phyloP scores from a whole-genome alignment of 495 filamentous ascomycete genomes.

The Podospora sp. region DNA sequence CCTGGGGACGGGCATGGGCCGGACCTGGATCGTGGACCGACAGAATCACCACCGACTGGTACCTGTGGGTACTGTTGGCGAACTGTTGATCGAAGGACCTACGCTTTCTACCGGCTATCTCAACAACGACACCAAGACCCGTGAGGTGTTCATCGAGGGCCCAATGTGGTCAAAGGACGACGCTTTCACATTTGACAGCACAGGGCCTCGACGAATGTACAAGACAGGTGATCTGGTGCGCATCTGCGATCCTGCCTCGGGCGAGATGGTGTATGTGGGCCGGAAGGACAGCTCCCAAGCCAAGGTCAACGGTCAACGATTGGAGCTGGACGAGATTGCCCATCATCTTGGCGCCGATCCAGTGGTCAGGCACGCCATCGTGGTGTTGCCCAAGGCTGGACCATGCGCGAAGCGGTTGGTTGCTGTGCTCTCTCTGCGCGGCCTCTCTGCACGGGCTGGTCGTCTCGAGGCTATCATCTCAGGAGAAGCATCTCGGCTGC shows the following conservation, averaged over 20 bases:
- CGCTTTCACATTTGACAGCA: conserved; percentile 21
- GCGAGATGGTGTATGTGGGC: conserved; percentile 55
- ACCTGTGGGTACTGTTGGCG: conserved; percentile 50
- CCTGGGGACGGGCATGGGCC: conserved; percentile 27
- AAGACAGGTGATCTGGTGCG: conserved; percentile 63
- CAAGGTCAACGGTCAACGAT: conserved; percentile 44
- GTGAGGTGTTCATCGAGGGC: conserved; percentile 27
- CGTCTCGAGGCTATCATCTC: conserved; percentile 16
- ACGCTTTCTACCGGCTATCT: conserved; percentile 35
- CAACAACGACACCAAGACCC: conserved; percentile 25
- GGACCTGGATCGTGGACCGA: conserved; percentile 37
- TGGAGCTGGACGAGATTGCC: conserved; percentile 55
- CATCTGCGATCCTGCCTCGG: conserved; percentile 48
- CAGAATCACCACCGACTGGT: conserved; percentile 36
- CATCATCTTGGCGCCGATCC: conserved; percentile 41
- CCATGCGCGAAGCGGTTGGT: conserved; percentile 28
- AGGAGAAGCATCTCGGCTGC: conserved; percentile 15
- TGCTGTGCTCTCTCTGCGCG: conserved; percentile 20
- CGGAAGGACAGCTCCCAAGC: conserved; percentile 38
- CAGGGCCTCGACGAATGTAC: conserved; percentile 44
- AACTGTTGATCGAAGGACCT: conserved; percentile 51
- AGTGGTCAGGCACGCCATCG: conserved; percentile 26
- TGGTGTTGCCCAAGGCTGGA: conserved; percentile 23
- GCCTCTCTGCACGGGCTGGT: neutral
- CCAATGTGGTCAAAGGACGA: conserved; percentile 36